phyloP scores from a whole-genome alignment of 2,329 filamentous ascomycete species.

The Colletotrichum tropicicola region DNA sequence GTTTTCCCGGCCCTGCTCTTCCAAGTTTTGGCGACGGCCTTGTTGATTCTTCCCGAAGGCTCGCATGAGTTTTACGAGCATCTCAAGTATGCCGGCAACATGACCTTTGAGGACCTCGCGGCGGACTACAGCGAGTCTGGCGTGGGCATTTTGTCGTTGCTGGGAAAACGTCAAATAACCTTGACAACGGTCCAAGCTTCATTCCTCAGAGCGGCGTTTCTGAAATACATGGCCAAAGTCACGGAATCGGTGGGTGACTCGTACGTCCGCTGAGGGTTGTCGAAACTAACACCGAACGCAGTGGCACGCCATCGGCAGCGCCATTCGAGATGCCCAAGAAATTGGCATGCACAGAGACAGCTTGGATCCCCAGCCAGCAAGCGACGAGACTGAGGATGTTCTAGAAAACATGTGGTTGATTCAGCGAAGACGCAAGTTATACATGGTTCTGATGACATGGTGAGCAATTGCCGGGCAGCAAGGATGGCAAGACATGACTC shows the following conservation, averaged over 20 bases:
- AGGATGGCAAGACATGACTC: conserved; percentile 19
- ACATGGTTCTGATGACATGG: conserved; percentile 60
- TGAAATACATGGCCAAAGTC: conserved; percentile 68
- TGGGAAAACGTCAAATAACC: conserved; percentile 66
- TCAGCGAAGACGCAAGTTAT: conserved; percentile 61
- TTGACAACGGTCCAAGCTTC: conserved; percentile 65
- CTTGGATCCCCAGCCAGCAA: conserved; percentile 58
- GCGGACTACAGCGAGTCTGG: conserved; percentile 69
- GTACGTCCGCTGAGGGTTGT: background rate
- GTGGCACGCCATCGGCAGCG: conserved; percentile 65
- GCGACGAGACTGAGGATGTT: conserved; percentile 55
- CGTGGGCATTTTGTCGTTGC: conserved; percentile 58
- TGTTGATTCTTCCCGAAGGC: conserved; percentile 60
- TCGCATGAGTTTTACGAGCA: conserved; percentile 59
- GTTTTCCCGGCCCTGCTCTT: conserved; percentile 69
- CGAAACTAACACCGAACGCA: conserved; percentile 33
- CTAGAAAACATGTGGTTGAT: conserved; percentile 67
- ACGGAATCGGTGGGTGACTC: conserved; percentile 59
- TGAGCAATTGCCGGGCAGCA: conserved; percentile 28
- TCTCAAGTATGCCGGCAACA: conserved; percentile 66
- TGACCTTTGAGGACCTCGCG: conserved; percentile 69
- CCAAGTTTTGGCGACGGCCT: conserved; percentile 63
- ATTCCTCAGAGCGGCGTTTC: conserved; percentile 63
- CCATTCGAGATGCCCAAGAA: conserved; percentile 70
- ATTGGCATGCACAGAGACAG: conserved; percentile 66